A percentile compares a stretch with the other conserved stretches of the same genome.
These are phyloP conservation scores for Botrytis pseudocinerea DNA, from an alignment of 2,329 filamentous ascomycete genomes.

Conservation along the genomic window DNA sequence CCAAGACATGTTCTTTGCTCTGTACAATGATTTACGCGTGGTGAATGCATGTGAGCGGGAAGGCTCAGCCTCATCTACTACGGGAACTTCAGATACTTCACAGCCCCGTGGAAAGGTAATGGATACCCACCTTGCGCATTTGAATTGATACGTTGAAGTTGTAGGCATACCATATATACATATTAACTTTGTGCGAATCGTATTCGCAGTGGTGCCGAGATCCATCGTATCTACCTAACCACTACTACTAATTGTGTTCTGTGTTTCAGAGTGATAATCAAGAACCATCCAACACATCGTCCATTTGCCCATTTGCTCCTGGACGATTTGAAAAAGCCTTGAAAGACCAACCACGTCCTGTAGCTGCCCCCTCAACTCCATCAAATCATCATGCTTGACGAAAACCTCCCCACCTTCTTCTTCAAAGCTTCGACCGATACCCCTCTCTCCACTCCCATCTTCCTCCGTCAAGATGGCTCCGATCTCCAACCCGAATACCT, in stretches of 20 bases:
- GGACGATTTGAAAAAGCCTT: background rate
- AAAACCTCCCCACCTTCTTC: conserved; percentile 79
- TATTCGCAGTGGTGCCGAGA: background rate
- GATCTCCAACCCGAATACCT: conserved; percentile 79
- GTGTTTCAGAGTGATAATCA: conserved; percentile 5
- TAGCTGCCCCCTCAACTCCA: background rate
- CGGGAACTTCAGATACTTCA: background rate
- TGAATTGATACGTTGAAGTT: background rate
- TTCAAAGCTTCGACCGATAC: conserved; percentile 53
- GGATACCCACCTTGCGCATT: conserved; percentile 6
- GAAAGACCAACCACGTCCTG: background rate
- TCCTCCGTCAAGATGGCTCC: conserved; percentile 70
- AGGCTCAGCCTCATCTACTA: conserved; percentile 18
- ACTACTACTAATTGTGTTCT: background rate
- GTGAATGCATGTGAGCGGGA: conserved; percentile 13
- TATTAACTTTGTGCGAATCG: background rate
- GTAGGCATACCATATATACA: background rate
- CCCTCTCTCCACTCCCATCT: conserved; percentile 55
- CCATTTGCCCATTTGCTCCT: background rate
- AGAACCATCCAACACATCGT: background rate
- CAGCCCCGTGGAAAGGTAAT: background rate
- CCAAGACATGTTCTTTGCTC: conserved; percentile 1
- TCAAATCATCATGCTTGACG: conserved; percentile 71
- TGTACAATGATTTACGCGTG: background rate
- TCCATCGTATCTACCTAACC: background rate